Percentiles rank a stretch among this genome's conserved stretches.
Evolutionary conservation across 129 eudicot genomes (phyloP).

Genomic region (Helichrysum umbraculigerum): DNA sequence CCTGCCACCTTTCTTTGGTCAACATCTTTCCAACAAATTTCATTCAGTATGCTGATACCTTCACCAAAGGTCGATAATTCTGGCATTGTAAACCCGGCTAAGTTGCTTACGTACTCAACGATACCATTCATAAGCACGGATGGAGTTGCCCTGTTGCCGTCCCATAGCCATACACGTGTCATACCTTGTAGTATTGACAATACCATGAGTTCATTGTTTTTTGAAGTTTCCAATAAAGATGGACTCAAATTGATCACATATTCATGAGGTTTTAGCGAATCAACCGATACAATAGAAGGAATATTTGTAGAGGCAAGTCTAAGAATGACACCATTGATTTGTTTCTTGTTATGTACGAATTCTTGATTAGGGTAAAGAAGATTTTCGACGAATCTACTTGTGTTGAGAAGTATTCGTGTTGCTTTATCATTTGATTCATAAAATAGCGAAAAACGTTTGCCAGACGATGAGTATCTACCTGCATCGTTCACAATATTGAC

Average conservation of each 20-base stretch:
- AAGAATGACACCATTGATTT: slow-evolving; percentile 42
- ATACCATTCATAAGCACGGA: slow-evolving; percentile 43
- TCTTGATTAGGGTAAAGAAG: slow-evolving; percentile 47
- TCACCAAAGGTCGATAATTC: background rate
- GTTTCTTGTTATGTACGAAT: slow-evolving; percentile 31
- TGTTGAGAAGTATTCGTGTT: slow-evolving; percentile 41
- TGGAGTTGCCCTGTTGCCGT: slow-evolving; percentile 45
- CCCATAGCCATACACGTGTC: slow-evolving; percentile 57
- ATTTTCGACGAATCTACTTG: slow-evolving; percentile 44
- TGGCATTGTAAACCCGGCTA: slow-evolving; percentile 1
- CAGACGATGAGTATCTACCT: slow-evolving; percentile 25
- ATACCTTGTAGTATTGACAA: slow-evolving; percentile 45
- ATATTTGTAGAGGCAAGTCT: slow-evolving; percentile 32
- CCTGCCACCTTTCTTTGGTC: slow-evolving; percentile 46
- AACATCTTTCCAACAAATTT: slow-evolving; percentile 35
- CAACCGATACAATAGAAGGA: slow-evolving; percentile 15
- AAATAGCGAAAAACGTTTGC: slow-evolving; percentile 49
- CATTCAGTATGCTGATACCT: background rate
- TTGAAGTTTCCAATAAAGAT: slow-evolving; percentile 34
- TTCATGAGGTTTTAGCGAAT: slow-evolving; percentile 18
- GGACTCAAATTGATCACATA: slow-evolving; percentile 44
- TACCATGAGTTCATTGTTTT: slow-evolving; percentile 32
- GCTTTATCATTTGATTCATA: slow-evolving; percentile 62
- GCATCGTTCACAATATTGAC: slow-evolving; percentile 51
- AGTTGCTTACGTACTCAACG: slow-evolving; percentile 50